These are phyloP conservation scores for Umbelopsis vinacea DNA, from an alignment of 192 early-diverging fungal genomes.

Conservation along the genomic window DNA sequence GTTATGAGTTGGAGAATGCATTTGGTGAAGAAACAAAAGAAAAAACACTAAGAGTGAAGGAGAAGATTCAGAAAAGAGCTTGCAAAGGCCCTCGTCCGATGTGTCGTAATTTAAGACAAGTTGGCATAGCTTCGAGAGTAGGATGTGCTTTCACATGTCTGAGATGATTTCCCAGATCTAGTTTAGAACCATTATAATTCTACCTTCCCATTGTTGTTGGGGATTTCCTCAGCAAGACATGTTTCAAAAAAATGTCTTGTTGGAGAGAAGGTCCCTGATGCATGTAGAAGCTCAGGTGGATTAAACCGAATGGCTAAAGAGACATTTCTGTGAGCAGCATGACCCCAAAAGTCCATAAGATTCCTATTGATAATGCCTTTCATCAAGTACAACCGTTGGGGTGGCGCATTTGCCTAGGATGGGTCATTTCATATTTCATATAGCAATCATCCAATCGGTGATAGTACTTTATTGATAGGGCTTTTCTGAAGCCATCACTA, in stretches of 20 bases:
- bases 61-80: background rate
- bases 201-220: too few species aligned
- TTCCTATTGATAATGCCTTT: background rate
- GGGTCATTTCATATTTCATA: too few species aligned
- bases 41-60: background rate
- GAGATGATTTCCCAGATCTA: background rate
- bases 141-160: conserved; percentile 1
- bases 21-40: background rate
- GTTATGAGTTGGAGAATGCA: background rate
- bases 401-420: background rate
- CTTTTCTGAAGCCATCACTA: too few species aligned
- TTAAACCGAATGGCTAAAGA: too few species aligned
- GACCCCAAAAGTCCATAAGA: conserved; percentile 17
- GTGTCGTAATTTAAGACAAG: background rate
- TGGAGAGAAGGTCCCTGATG: too few species aligned
- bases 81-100: background rate
- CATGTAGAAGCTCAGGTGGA: too few species aligned
- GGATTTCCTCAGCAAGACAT: background rate
- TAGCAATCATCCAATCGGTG: too few species aligned
- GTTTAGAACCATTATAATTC: too few species aligned
- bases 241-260: too few species aligned
- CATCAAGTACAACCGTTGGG: conserved; percentile 3
- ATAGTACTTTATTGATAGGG: too few species aligned
- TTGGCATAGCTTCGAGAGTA: background rate
- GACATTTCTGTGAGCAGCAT: background rate